Percentiles rank a stretch among this genome's conserved stretches.
Conservation (phyloP, 305 asterid species). For the Fraxinus velutina region DNA sequence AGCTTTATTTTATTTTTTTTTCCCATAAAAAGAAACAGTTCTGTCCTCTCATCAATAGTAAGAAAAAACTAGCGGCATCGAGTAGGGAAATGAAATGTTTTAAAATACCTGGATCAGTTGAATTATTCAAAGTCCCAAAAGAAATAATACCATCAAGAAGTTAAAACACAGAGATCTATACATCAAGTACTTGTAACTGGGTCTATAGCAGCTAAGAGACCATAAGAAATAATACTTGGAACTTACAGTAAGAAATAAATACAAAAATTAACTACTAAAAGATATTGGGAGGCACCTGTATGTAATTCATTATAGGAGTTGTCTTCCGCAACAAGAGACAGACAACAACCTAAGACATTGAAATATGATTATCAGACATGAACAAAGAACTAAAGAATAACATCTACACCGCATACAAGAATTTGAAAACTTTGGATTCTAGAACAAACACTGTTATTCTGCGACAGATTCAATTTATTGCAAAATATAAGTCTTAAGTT, state of each 20-base stretch:
- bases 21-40: not conserved
- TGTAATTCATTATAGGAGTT: slow-evolving; percentile 68
- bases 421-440: slow-evolving; percentile 4
- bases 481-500: not conserved
- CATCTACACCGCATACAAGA: not conserved
- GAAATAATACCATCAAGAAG: not conserved
- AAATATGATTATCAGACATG: slow-evolving; percentile 34
- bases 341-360: slow-evolving; percentile 69
- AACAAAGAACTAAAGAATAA: slow-evolving; percentile 16
- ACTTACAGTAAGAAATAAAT: slow-evolving; percentile 9
- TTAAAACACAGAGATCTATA: slow-evolving; percentile 15
- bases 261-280: slow-evolving; percentile 16
- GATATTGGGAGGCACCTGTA: slow-evolving; percentile 52
- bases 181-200: slow-evolving; percentile 10
- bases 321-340: slow-evolving; percentile 93
- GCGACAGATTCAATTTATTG: slow-evolving; percentile 3
- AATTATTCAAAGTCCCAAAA: slow-evolving; percentile 9
- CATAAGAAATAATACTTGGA: slow-evolving; percentile 3
- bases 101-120: not conserved
- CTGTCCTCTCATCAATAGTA: slow-evolving; percentile 9
- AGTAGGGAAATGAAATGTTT: not conserved
- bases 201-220: not conserved
- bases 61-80: slow-evolving; percentile 4
- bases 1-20: not conserved
- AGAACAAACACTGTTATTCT: slow-evolving; percentile 12